A percentile compares a stretch with the other conserved stretches of the same genome.
Evolutionary conservation across 2,329 filamentous ascomycete species (phyloP).

Genomic region (Chaetothyriales sp.): DNA sequence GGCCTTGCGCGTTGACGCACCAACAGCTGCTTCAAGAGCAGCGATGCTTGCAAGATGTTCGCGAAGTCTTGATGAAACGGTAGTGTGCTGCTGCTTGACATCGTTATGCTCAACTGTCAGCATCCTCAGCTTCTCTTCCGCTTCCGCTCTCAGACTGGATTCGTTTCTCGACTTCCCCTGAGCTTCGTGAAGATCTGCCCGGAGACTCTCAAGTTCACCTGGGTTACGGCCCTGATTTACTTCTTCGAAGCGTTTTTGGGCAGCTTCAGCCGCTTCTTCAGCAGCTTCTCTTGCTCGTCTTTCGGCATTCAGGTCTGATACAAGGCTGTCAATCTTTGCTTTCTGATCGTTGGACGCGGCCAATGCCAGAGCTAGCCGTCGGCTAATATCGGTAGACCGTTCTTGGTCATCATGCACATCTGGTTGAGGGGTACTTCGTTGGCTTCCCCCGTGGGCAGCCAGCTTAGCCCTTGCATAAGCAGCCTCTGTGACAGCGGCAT

Average conservation of each 20-base stretch:
- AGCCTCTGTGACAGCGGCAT: conserved; percentile 85
- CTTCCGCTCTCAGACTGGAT: conserved; percentile 60
- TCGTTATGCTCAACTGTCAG: conserved; percentile 79
- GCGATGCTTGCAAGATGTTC: conserved; percentile 58
- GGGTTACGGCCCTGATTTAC: conserved; percentile 72
- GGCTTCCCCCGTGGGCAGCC: conserved; percentile 53
- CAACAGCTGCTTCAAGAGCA: conserved; percentile 61
- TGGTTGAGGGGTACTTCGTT: conserved; percentile 39
- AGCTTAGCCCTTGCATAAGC: conserved; percentile 89
- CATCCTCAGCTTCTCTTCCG: conserved; percentile 56
- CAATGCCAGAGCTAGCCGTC: conserved; percentile 68
- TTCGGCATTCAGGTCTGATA: conserved; percentile 62
- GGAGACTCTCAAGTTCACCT: conserved; percentile 69
- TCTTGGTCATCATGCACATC: conserved; percentile 46
- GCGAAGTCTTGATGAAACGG: conserved; percentile 49
- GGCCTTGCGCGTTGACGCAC: conserved; percentile 63
- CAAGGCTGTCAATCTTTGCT: conserved; percentile 53
- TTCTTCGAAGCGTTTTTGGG: conserved; percentile 68
- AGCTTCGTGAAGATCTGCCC: conserved; percentile 66
- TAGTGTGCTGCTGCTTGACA: conserved; percentile 51
- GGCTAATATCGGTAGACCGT: conserved; percentile 58
- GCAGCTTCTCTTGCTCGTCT: conserved; percentile 66
- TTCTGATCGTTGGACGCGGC: conserved; percentile 68
- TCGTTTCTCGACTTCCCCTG: conserved; percentile 70
- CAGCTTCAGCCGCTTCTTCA: conserved; percentile 71